Evolutionary conservation across 2,329 filamentous ascomycete species (phyloP), one percentile per base, ranked within the genome.

Genomic region (Helotiales sp.): DNA sequence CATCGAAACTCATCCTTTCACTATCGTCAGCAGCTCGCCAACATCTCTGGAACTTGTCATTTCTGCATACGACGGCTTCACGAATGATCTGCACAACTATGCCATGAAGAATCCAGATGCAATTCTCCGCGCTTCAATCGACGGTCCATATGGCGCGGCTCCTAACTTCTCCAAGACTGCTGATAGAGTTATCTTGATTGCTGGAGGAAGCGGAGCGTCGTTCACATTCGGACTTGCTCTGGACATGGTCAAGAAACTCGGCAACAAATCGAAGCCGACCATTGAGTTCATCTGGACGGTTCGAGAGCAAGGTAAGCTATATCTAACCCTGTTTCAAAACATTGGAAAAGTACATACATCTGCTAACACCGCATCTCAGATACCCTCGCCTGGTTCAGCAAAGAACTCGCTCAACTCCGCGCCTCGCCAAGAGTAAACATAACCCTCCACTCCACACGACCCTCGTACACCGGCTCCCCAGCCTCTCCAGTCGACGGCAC

Each of bases 1-100:
- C 1, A 78, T 85, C 20, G 85, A 90, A 76, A 87, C 84, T 1
- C 89, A 91, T 69, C 88, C 88, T 0, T 90, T 90, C 71, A 90
- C 87, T 1, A 85, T 90, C 58, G 84, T 85, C 72, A 24, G 77
- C 81, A 63, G 49, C 32, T 63, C 57, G 26, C 67, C 61, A 24
- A 81, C 80, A 34, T 84, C 85, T 0, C 73, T 70, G 0, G 78
- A 89, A 77, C 86, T 90, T 59, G 82, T 89, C 24, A 82, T 89
- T 61, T 82, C 83, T 58, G 83, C 86, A 0, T 82, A 86, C 69
- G 82, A 86, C 71, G 87, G 87, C 6, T 89, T 89, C 74, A 89
- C 87, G 0, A 79, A 80, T 11, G 82, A 84, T 61, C 77, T 89
- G 15, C 83, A 88, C 76, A 77, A 80, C 24, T 83, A 83, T 69